These are phyloP conservation scores for Saturnispora besseyi DNA, from an alignment of 805 yeast genomes.

Conservation along the genomic window DNA sequence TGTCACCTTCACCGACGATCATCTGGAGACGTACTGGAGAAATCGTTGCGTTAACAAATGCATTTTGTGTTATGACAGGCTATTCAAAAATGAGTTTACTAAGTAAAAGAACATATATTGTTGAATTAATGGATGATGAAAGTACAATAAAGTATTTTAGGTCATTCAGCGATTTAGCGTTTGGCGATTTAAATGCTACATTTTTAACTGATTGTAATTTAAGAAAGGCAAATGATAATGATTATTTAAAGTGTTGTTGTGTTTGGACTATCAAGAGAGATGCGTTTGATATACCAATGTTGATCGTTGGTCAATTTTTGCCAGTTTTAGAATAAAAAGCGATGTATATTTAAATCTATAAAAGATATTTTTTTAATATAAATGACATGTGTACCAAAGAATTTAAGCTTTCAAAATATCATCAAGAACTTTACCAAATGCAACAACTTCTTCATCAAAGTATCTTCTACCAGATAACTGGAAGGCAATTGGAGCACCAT, in stretches of 20 bases:
- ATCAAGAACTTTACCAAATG: conserved; percentile 26
- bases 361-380: background rate
- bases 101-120: conserved; percentile 55
- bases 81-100: conserved; percentile 49
- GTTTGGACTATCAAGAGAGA: conserved; percentile 84
- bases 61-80: conserved; percentile 62
- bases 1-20: conserved; percentile 70
- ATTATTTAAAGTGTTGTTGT: conserved; percentile 52
- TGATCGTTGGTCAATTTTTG: conserved; percentile 71
- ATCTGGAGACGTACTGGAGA: conserved; percentile 86
- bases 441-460: conserved; percentile 47
- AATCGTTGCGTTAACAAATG: conserved; percentile 69
- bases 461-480: conserved; percentile 48
- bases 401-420: conserved; percentile 18
- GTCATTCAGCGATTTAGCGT: conserved; percentile 62
- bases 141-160: conserved; percentile 65
- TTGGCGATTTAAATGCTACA: conserved; percentile 51
- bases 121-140: conserved; percentile 77
- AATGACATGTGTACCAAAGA: background rate
- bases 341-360: background rate
- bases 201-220: conserved; percentile 43
- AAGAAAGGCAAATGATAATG: conserved; percentile 30
- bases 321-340: conserved; percentile 41
- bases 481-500: conserved; percentile 47
- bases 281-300: conserved; percentile 75